Evolutionary conservation across 164 flowering plant genomes (phyloP), one percentile per base, ranked within the genome.

Genomic region (Kingdonia uniflora): DNA sequence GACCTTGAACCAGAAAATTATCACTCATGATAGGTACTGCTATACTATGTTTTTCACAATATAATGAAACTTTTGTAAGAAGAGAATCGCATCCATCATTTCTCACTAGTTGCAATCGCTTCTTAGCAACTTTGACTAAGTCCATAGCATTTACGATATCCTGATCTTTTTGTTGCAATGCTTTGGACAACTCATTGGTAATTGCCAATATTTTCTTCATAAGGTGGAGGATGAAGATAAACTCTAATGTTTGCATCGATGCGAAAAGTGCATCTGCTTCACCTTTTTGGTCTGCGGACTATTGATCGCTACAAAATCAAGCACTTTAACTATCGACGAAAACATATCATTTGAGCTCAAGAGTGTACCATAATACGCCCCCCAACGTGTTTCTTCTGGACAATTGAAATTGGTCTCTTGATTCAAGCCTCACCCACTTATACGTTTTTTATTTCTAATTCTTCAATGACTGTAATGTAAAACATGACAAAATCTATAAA

Each of bases 211-310:
- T 17, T 7, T 50, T 45, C 41, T 42, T 54, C 71, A 63, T 63
- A 11, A 68, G 35, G 19, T 55, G 57, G 17, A 68, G 21, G 44
- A 14, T 41, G 14, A 64, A 64, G n/a, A 20, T 47, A 26, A 68
- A 63, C 17, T 58, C 60, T 49, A 58, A 67, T 16, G 42, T 47
- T 0, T 43, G 52, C 35, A 47, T 37, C 11, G 11, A 23, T 2
- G 15, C 15, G 25, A 58, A 49, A 10, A 65, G 29, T 37, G 2
- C 4, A 17, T 6, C 0, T 24, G 70, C 46, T 19, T 69, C 67
- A 42, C 3, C 54, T 23, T n/a, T 61, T 54, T 54, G 55, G 17
- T 52, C 41, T 6, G 42, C 12, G 21, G 22, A 25, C 57, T 57
- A 42, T 63, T 26, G 11, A 49, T 48, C 0, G 25, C 42, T 0